These are phyloP conservation scores for Rhododendron ovatum DNA, from an alignment of 148 eudicot species.

Conservation along the genomic window DNA sequence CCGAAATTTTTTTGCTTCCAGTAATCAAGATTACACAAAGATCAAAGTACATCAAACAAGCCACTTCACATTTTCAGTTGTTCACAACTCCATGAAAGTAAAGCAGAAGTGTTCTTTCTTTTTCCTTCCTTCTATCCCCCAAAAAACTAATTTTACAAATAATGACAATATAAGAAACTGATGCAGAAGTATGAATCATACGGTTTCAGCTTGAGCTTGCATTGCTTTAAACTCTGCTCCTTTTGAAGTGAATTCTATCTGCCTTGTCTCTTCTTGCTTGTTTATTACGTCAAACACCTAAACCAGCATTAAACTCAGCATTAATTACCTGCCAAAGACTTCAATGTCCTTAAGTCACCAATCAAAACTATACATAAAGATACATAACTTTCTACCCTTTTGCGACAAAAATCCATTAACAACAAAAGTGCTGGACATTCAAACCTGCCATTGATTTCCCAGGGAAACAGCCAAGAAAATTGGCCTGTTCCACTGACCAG, in stretches of 20 bases:
- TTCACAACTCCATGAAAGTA: background rate
- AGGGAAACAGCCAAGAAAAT: background rate
- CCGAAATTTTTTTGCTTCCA: background rate
- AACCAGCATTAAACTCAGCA: slow-evolving; percentile 20
- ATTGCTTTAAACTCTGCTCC: slow-evolving; percentile 53
- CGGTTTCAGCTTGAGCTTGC: slow-evolving; percentile 67
- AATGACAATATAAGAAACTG: background rate
- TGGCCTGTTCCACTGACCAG: background rate
- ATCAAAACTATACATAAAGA: background rate
- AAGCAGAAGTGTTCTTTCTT: background rate
- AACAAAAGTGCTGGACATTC: background rate
- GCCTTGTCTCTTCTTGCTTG: slow-evolving; percentile 74
- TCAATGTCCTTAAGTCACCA: background rate
- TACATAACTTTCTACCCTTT: background rate
- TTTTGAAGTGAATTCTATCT: slow-evolving; percentile 41
- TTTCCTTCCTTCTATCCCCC: background rate
- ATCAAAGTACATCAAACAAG: background rate
- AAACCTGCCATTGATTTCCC: background rate
- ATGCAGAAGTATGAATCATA: slow-evolving; percentile 22
- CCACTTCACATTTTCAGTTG: background rate
- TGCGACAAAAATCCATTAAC: background rate
- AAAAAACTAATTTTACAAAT: background rate
- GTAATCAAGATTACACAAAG: background rate
- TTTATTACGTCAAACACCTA: slow-evolving; percentile 49
- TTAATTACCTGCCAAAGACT: background rate